Percentiles rank a stretch among this genome's conserved stretches.
Evolutionary conservation across 306 rosid species (phyloP).

Genomic region (Prunus kanzakura): DNA sequence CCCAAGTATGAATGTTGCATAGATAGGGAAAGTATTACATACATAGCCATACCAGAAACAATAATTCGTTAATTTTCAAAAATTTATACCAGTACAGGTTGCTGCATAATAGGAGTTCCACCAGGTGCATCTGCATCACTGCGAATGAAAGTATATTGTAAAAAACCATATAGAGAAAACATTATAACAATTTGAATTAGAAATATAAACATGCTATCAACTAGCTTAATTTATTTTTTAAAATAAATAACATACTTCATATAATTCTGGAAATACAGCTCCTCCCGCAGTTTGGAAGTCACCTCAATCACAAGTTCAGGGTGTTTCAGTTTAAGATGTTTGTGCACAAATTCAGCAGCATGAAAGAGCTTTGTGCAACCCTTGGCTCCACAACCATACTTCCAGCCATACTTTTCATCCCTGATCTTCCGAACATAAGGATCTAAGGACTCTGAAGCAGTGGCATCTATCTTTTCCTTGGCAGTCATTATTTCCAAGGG

Average conservation of each 20-base stretch:
- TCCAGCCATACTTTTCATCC: slow-evolving; percentile 99
- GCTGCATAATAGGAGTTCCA: slow-evolving; percentile 96
- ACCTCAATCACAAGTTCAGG: slow-evolving; percentile 81
- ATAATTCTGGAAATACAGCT: slow-evolving; percentile 85
- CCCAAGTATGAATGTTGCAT: background rate
- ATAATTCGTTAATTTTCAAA: background rate
- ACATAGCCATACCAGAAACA: background rate
- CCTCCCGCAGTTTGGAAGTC: slow-evolving; percentile 84
- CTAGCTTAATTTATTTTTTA: slow-evolving; percentile 3
- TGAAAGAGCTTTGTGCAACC: slow-evolving; percentile 99
- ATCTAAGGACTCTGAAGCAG: slow-evolving; percentile 79
- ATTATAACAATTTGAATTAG: background rate
- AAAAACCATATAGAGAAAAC: background rate
- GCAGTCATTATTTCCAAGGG: slow-evolving; percentile 93
- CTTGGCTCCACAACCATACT: slow-evolving; percentile 99
- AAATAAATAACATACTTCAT: slow-evolving; percentile 69
- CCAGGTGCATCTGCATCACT: slow-evolving; percentile 94
- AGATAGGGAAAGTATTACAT: background rate
- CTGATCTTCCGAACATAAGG: slow-evolving; percentile 91
- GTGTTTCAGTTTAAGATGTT: slow-evolving; percentile 92
- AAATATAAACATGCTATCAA: background rate
- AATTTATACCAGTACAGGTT: slow-evolving; percentile 60
- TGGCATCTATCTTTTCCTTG: slow-evolving; percentile 92
- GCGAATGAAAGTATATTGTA: slow-evolving; percentile 26
- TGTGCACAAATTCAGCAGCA: slow-evolving; percentile 93